Evolutionary conservation across 164 flowering plant genomes (phyloP).

Genomic region (Stephania japonica): DNA sequence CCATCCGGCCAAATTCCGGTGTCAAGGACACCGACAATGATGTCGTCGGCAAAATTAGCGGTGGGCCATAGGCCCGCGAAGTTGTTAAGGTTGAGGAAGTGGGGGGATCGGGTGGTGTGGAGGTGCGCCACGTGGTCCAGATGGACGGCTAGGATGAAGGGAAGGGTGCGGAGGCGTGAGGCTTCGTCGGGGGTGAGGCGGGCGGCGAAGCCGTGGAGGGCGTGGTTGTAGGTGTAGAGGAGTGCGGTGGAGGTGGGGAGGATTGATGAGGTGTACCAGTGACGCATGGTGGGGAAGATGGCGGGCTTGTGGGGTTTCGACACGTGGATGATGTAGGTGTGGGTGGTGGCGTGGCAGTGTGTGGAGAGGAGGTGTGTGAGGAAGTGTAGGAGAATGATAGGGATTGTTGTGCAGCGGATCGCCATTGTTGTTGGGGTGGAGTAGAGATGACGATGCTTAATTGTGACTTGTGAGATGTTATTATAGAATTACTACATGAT

Average conservation of each 20-base stretch:
- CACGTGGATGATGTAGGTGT: constrained; percentile 25
- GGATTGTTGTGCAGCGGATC: background rate
- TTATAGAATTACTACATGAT: too few relatives aligned
- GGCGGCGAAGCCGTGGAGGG: constrained; percentile 81
- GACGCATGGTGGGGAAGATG: constrained; percentile 12
- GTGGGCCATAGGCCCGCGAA: constrained; percentile 62
- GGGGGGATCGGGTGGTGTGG: constrained; percentile 77
- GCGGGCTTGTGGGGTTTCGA: constrained; percentile 22
- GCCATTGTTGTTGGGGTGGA: background rate
- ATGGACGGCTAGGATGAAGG: constrained; percentile 46
- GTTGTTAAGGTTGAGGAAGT: constrained; percentile 54
- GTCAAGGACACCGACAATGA: constrained; percentile 72
- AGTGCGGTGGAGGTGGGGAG: constrained; percentile 12
- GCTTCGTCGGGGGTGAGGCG: constrained; percentile 53
- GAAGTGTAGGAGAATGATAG: background rate
- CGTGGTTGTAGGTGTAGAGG: constrained; percentile 25
- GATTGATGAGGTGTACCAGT: constrained; percentile 25
- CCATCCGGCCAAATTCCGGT: constrained; percentile 88
- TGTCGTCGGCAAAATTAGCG: constrained; percentile 57
- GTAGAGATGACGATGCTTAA: background rate
- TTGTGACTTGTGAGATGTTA: too few relatives aligned
- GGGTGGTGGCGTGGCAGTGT: background rate
- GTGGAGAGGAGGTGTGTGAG: background rate
- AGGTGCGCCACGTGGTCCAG: constrained; percentile 45
- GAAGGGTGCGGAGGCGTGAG: constrained; percentile 29